Base-by-base conservation (phyloP, 1,139 yeast species). In the Suhomyces yuchorum region DNA sequence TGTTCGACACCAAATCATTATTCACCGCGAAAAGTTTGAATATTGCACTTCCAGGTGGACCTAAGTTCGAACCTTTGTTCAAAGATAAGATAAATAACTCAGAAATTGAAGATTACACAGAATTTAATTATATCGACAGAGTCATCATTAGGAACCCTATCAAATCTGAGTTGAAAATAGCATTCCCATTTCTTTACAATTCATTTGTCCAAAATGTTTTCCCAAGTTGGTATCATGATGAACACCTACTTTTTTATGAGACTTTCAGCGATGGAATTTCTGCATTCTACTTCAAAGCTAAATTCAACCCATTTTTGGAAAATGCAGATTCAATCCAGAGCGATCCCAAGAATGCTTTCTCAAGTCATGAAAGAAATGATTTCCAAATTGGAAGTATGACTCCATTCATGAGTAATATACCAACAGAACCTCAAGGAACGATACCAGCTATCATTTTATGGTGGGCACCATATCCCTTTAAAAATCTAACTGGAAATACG, bases 1-100 rank as follows among this genome's bases (percentile, higher is more conserved):
- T 90, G 36, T 93, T 91, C 63, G 91, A 91, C 57, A 82, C 80
- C 50, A 77, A 85, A 48, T 77, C 96, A 0, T 87, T 93, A 54
- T 81, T 86, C 62, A 91, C 97, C 0, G 96, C 98, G 1, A 93
- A 93, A 60, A 93, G 96, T 7, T 74, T 95, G 50, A 91, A 91
- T 60, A 77, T 85, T 45, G 85, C 96, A 1, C 75, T 93, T 36
- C 97, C 97, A 0, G 97, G 97, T 3, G 99, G 99, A 0, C 99
- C 99, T 4, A 89, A 86, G 61, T 93, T 92, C 65, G 98, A 92
- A 66, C 97, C 97, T 0, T 67, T 92, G n/a, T 83, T 75, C 66
- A 84, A 84, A 50, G 87, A 85, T 47, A 65, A 66, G 28, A 72
- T 74, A 30, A 59, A 60, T 42, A 84, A 85, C 54, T 84, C 85